Evolutionary conservation across 371 early-diverging fungal species (phyloP).

Genomic region (Entomophthora muscae): DNA sequence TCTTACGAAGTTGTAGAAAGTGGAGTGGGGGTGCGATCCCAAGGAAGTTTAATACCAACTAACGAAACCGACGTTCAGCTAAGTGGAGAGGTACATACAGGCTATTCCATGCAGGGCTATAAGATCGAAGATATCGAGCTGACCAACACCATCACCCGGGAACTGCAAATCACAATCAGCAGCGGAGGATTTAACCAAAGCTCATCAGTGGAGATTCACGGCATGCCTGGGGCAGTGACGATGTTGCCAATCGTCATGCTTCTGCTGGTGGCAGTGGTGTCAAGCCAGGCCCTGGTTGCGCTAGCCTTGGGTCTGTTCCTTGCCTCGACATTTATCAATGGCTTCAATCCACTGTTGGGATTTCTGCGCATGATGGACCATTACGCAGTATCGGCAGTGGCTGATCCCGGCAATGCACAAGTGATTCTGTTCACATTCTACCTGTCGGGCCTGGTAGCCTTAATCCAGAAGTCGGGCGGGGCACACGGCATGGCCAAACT

Average conservation of each 20-base stretch:
- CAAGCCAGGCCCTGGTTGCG: slow-evolving; percentile 6
- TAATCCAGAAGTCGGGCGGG: slow-evolving; percentile 10
- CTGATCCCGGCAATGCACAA: slow-evolving; percentile 7
- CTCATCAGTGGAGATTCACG: background rate
- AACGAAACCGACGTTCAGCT: background rate
- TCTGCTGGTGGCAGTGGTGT: slow-evolving; percentile 1
- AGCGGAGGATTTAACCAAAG: background rate
- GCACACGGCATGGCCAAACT: slow-evolving; percentile 9
- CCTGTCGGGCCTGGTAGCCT: slow-evolving; percentile 9
- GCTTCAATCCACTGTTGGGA: slow-evolving; percentile 7
- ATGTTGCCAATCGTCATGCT: slow-evolving; percentile 7
- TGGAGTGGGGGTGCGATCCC: background rate
- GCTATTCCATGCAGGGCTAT: background rate
- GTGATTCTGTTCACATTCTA: slow-evolving; percentile 8
- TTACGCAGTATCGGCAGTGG: slow-evolving; percentile 6
- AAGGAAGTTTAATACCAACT: background rate
- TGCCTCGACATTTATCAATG: slow-evolving; percentile 9
- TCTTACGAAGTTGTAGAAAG: background rate
- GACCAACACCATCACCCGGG: background rate
- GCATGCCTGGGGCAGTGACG: slow-evolving; percentile 6
- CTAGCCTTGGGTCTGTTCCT: slow-evolving; percentile 8
- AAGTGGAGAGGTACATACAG: background rate
- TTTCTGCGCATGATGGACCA: slow-evolving; percentile 9
- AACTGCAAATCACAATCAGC: background rate
- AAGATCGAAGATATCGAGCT: background rate